These are phyloP conservation scores for Ogataea pilisensis DNA, from an alignment of 805 yeast species.

Conservation along the genomic window DNA sequence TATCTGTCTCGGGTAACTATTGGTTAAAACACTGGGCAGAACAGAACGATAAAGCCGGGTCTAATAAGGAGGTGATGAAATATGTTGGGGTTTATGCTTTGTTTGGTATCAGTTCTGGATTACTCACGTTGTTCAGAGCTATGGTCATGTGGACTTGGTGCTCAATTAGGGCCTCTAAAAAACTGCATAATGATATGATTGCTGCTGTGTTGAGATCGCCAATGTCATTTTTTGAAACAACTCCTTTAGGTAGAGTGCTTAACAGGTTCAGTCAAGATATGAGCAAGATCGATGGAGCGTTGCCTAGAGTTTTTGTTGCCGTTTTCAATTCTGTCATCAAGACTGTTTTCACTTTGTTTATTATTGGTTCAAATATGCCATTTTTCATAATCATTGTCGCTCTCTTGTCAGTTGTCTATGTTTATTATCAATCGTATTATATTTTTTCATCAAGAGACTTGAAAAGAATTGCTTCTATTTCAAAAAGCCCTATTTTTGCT, in stretches of 20 bases:
- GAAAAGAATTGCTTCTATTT: conserved; percentile 64
- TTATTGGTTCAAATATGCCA: conserved; percentile 55
- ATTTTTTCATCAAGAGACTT: conserved; percentile 71
- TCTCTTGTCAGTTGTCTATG: conserved; percentile 50
- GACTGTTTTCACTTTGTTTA: conserved; percentile 45
- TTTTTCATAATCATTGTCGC: conserved; percentile 44
- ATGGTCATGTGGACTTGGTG: conserved; percentile 46
- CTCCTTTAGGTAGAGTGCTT: conserved; percentile 63
- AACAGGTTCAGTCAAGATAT: conserved; percentile 66
- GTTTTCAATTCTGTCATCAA: conserved; percentile 42
- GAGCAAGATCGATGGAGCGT: conserved; percentile 48
- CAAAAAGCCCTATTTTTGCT: conserved; percentile 75
- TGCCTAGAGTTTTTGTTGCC: conserved; percentile 51
- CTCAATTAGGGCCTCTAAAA: conserved; percentile 52
- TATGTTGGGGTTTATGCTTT: conserved; percentile 53
- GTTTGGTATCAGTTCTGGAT: conserved; percentile 50
- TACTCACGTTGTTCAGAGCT: conserved; percentile 43
- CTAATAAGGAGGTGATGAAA: conserved; percentile 38
- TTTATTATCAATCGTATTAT: conserved; percentile 68
- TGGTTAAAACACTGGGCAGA: conserved; percentile 75
- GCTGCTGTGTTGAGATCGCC: conserved; percentile 51
- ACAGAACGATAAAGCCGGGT: conserved; percentile 37
- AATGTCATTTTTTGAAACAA: conserved; percentile 64
- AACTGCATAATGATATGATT: conserved; percentile 56
- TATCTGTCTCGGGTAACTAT: conserved; percentile 44